These are phyloP conservation scores for Aspergillus panamensis DNA, from an alignment of 495 filamentous ascomycete genomes.

Conservation along the genomic window DNA sequence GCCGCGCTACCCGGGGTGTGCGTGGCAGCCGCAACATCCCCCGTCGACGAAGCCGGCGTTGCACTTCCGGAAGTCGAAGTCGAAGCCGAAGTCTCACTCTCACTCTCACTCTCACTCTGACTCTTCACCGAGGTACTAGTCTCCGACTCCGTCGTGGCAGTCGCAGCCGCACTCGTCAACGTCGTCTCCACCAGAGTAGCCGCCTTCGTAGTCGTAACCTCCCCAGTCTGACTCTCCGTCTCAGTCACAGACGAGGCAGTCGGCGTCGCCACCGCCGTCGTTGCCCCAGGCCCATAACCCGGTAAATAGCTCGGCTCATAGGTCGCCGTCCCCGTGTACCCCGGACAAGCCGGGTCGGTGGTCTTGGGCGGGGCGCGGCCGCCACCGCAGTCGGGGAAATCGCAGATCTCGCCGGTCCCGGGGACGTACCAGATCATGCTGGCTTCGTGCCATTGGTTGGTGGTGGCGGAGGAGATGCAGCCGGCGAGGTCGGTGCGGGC, in stretches of 20 bases:
- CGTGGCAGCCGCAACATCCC: too few species aligned
- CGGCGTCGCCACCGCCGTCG: slow-evolving; percentile 6
- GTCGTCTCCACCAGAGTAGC: too few species aligned
- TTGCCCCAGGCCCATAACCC: slow-evolving; percentile 32
- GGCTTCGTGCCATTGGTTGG: slow-evolving; percentile 35
- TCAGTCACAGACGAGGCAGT: slow-evolving; percentile 10
- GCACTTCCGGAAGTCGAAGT: too few species aligned
- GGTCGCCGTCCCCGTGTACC: slow-evolving; percentile 55
- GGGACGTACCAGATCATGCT: slow-evolving; percentile 53
- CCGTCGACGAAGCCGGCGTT: too few species aligned
- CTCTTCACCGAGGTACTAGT: too few species aligned
- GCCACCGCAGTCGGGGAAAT: slow-evolving; percentile 60
- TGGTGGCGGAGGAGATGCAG: slow-evolving; percentile 29
- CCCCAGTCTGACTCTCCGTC: too few species aligned
- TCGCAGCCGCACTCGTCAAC: too few species aligned
- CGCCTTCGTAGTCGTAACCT: too few species aligned
- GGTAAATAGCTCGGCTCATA: slow-evolving; percentile 48
- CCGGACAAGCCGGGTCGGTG: slow-evolving; percentile 55
- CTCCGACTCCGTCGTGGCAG: too few species aligned
- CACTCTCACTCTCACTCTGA: too few species aligned
- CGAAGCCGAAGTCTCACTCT: too few species aligned
- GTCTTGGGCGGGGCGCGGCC: slow-evolving; percentile 59
- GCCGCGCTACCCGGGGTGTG: too few species aligned
- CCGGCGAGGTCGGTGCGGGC: slow-evolving; percentile 32
- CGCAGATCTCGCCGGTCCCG: slow-evolving; percentile 57